A percentile compares a stretch with the other conserved stretches of the same genome.
These are phyloP conservation scores for Arthrobotrys musiformis DNA, from an alignment of 2,329 filamentous ascomycete genomes.

Conservation along the genomic window DNA sequence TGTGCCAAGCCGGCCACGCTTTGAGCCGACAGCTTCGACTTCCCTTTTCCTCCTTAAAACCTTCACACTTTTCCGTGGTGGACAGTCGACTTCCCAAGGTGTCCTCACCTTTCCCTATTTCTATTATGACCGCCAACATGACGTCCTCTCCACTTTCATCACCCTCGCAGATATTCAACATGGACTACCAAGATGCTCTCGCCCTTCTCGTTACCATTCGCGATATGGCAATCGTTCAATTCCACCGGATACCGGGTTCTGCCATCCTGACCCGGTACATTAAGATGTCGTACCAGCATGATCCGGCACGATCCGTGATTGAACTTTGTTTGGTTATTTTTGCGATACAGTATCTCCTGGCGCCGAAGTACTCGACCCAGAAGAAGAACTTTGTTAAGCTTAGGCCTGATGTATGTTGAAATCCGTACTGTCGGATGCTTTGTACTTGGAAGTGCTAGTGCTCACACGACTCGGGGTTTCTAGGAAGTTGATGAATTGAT, in stretches of 20 bases:
- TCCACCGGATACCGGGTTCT: slow-evolving; percentile 92
- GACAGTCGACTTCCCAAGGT: slow-evolving; percentile 24
- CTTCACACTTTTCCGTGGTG: slow-evolving; percentile 15
- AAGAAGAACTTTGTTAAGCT: slow-evolving; percentile 90
- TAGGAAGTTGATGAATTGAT: slow-evolving; percentile 95
- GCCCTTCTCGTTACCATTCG: slow-evolving; percentile 68
- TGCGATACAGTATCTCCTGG: slow-evolving; percentile 90
- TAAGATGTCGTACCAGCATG: slow-evolving; percentile 96
- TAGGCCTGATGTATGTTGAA: slow-evolving; percentile 74
- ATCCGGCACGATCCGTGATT: slow-evolving; percentile 90
- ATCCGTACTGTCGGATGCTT: not conserved
- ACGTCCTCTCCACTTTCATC: slow-evolving; percentile 29
- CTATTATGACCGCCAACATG: slow-evolving; percentile 48
- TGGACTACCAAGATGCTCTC: slow-evolving; percentile 71
- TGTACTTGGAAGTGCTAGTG: not conserved
- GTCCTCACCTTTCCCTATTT: slow-evolving; percentile 20
- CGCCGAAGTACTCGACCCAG: slow-evolving; percentile 90
- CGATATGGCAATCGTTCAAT: slow-evolving; percentile 71
- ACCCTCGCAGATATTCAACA: slow-evolving; percentile 60
- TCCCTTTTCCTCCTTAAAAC: slow-evolving; percentile 27
- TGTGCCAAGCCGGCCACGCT: slow-evolving; percentile 38
- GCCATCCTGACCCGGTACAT: slow-evolving; percentile 95
- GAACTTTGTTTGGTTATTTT: slow-evolving; percentile 95
- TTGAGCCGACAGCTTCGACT: slow-evolving; percentile 29
- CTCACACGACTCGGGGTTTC: slow-evolving; percentile 40